These are phyloP conservation scores for Komagataella pseudopastoris DNA, from an alignment of 805 yeast genomes.

Conservation along the genomic window DNA sequence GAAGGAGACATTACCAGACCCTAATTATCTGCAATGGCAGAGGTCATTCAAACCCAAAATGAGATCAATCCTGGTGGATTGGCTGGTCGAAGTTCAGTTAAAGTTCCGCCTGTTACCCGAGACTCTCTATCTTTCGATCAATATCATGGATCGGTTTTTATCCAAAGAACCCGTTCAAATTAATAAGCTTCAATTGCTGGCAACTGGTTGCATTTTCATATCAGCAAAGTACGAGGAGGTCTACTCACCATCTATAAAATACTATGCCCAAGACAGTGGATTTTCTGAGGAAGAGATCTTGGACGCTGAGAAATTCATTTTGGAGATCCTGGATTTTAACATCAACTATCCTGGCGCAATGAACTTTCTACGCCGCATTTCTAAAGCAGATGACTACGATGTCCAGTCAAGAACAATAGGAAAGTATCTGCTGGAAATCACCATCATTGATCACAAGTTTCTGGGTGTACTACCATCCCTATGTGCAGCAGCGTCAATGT, in stretches of 20 bases:
- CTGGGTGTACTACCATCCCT: slow-evolving; percentile 64
- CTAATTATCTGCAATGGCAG: slow-evolving; percentile 54
- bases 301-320: slow-evolving; percentile 68
- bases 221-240: slow-evolving; percentile 95
- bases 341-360: slow-evolving; percentile 80
- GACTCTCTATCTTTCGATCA: slow-evolving; percentile 71
- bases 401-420: slow-evolving; percentile 74
- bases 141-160: slow-evolving; percentile 80
- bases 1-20: slow-evolving; percentile 55
- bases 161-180: slow-evolving; percentile 61
- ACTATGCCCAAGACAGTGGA: slow-evolving; percentile 82
- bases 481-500: slow-evolving; percentile 84
- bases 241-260: slow-evolving; percentile 70
- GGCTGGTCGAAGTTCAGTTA: slow-evolving; percentile 84
- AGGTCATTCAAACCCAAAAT: slow-evolving; percentile 63
- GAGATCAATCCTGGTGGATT: slow-evolving; percentile 83
- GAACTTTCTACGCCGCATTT: slow-evolving; percentile 77
- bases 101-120: slow-evolving; percentile 77
- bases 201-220: slow-evolving; percentile 74
- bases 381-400: slow-evolving; percentile 86
- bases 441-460: slow-evolving; percentile 64
- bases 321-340: slow-evolving; percentile 60
- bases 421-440: slow-evolving; percentile 68
- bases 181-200: slow-evolving; percentile 71
- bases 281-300: slow-evolving; percentile 70